Conservation (phyloP, 345 rosid genomes). For the Camelina neglecta region DNA sequence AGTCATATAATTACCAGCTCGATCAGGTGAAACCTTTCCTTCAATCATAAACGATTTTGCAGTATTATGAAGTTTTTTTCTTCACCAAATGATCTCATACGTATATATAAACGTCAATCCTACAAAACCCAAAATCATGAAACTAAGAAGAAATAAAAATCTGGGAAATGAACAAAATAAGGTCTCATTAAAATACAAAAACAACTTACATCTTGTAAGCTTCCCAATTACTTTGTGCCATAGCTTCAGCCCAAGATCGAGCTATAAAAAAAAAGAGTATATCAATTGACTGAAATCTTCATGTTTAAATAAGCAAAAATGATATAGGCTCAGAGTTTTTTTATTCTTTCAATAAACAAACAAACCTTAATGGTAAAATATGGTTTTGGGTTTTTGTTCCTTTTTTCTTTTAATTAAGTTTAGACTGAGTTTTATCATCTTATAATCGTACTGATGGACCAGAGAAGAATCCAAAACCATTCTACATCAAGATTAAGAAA, state of each 20-base stretch:
- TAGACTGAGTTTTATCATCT: too few relatives aligned
- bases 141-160: constrained; percentile 16
- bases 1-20: constrained; percentile 67
- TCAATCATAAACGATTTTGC: constrained; percentile 97
- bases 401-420: too few relatives aligned
- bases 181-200: neutral
- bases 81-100: constrained; percentile 88
- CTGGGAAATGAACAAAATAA: neutral
- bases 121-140: constrained; percentile 40
- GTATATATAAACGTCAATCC: constrained; percentile 94
- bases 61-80: constrained; percentile 78
- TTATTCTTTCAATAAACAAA: too few relatives aligned
- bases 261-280: too few relatives aligned
- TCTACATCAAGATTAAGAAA: too few relatives aligned
- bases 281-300: constrained; percentile 2
- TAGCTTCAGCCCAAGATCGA: too few relatives aligned
- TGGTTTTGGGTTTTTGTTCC: too few relatives aligned
- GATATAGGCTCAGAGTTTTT: too few relatives aligned
- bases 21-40: constrained; percentile 92
- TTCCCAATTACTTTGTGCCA: constrained; percentile 97
- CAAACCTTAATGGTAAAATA: too few relatives aligned
- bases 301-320: too few relatives aligned
- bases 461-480: too few relatives aligned
- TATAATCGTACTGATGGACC: too few relatives aligned
- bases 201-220: constrained; percentile 88